Evolutionary conservation across 768 basidiomycete species (phyloP).

Genomic region (Sarcodon aspratus): DNA sequence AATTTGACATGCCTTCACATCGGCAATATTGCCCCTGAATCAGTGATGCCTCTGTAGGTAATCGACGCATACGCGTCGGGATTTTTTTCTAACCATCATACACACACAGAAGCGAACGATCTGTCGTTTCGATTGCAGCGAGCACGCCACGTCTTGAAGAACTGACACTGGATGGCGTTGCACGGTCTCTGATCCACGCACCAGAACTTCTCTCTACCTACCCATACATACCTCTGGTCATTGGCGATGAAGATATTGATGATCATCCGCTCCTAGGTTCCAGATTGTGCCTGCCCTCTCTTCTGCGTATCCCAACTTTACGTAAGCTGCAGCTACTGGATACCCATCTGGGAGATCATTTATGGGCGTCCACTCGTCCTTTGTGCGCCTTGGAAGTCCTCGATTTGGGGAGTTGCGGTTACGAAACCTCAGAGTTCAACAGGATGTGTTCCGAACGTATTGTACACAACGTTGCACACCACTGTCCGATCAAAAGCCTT

Average conservation of each 20-base stretch:
- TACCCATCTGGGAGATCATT: conserved; percentile 57
- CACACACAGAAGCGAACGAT: conserved; percentile 46
- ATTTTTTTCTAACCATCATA: background rate
- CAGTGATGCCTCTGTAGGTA: conserved; percentile 25
- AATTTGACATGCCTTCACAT: conserved; percentile 36
- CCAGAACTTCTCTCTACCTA: conserved; percentile 41
- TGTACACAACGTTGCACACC: conserved; percentile 44
- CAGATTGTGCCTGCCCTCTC: conserved; percentile 51
- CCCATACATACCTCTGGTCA: conserved; percentile 48
- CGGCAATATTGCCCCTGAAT: conserved; percentile 28
- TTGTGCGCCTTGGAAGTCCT: conserved; percentile 42
- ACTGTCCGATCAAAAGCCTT: conserved; percentile 34
- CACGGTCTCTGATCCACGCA: conserved; percentile 57
- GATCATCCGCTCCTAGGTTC: conserved; percentile 37
- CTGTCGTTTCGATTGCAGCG: conserved; percentile 58
- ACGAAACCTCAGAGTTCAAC: conserved; percentile 43
- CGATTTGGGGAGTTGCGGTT: conserved; percentile 41
- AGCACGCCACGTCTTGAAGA: conserved; percentile 42
- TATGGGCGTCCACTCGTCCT: conserved; percentile 42
- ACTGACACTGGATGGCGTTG: conserved; percentile 50
- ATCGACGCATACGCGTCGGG: background rate
- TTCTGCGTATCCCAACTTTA: conserved; percentile 53
- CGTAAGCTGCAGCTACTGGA: conserved; percentile 53
- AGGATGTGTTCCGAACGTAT: conserved; percentile 45
- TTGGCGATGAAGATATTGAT: conserved; percentile 50